These are phyloP conservation scores for Pythium grandisporangium DNA, from an alignment of 352 stramenopile genomes.

Conservation along the genomic window DNA sequence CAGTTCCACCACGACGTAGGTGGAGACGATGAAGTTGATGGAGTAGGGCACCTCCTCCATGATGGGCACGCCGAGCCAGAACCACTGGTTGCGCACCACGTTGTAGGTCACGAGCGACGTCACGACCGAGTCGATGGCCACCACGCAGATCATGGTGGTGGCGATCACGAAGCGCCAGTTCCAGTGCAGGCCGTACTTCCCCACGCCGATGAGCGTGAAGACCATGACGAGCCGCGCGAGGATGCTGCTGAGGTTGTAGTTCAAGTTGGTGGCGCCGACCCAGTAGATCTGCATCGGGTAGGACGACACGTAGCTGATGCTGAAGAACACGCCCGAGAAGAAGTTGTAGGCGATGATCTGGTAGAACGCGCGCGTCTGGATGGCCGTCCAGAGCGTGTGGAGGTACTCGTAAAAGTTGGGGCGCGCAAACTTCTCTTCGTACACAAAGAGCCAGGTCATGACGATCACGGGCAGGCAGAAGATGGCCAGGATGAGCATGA, in stretches of 20 bases:
- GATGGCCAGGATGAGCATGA: conserved; percentile 19
- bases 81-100: conserved; percentile 14
- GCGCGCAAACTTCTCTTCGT: conserved; percentile 16
- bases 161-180: conserved; percentile 17
- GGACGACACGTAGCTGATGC: conserved; percentile 11
- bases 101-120: conserved; percentile 19
- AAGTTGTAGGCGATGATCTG: conserved; percentile 16
- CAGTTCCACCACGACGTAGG: conserved; percentile 23
- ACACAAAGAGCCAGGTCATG: conserved; percentile 21
- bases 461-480: conserved; percentile 16
- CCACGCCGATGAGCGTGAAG: conserved; percentile 12
- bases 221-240: conserved; percentile 9
- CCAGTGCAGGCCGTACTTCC: conserved; percentile 21
- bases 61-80: conserved; percentile 19
- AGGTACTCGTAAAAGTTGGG: conserved; percentile 20
- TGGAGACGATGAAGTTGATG: conserved; percentile 22
- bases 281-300: conserved; percentile 14
- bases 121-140: conserved; percentile 11
- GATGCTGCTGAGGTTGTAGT: conserved; percentile 14
- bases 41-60: conserved; percentile 17
- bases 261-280: conserved; percentile 15
- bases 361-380: conserved; percentile 21
- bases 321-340: conserved; percentile 17
- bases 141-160: conserved; percentile 10
- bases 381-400: conserved; percentile 14